Base-by-base conservation (phyloP, 2,329 filamentous ascomycete species). In the Phyllosticta citrichinensis region DNA sequence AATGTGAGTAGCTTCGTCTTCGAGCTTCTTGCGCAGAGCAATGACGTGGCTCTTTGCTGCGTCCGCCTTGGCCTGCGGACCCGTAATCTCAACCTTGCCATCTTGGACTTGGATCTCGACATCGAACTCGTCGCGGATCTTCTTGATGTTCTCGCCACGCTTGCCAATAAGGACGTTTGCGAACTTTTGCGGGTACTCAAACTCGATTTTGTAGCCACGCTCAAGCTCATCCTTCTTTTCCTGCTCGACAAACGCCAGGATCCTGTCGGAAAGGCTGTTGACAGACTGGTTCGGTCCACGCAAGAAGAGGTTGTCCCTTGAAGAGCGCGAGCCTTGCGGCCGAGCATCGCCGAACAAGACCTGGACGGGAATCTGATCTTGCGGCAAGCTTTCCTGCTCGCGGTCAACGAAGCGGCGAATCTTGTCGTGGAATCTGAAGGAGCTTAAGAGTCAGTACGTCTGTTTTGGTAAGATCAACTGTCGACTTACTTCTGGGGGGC, bases 131-230 rank as follows among this genome's bases (percentile, higher is more conserved):
- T 88, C 85, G 33, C 85, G 82, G 54, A 87, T 76, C 67, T 85
- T 84, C 70, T 84, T 85, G 72, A 88, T 87, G 71, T 87, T 87
- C 68, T 86, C 83, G 57, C 85, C 85, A 50, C 81, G 80, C 69
- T 82, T 83, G 62, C 85, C 85, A 63, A 88, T 87, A 24, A 88
- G 82, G 71, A 96, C 88, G 74, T 96, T 96, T 65, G 92, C 91
- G 70, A 86, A 95, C 76, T 96, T 95, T 72, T 96, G 89, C 8
- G 93, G 93, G 78, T 96, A 99, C 65, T 96, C 91, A 66, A 97
- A 97, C 25, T 83, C 85, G 62, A 89, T 79, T 2, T 85, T 91
- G 76, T 92, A 95, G 53, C 90, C 91, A 63, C 93, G 89, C 76
- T 97, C 93, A 71, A 94, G 89, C 75, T 97, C 93, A 64, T 97